phyloP scores from a whole-genome alignment of 345 rosid genomes.

The Ceriops decandra region DNA sequence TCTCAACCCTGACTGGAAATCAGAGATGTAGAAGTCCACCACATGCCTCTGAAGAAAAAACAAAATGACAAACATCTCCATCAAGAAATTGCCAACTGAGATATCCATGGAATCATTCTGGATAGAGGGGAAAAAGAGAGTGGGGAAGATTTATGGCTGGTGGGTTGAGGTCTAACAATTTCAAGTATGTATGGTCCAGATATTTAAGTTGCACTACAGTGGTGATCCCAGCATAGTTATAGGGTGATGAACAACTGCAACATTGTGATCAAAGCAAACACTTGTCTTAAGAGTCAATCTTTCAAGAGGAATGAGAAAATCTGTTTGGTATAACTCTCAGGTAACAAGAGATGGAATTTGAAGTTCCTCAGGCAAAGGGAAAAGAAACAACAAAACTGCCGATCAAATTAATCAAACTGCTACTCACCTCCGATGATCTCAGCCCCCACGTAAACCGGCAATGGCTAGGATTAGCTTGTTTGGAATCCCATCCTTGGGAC shows the following conservation, averaged over 20 bases:
- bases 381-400: background rate
- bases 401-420: background rate
- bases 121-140: background rate
- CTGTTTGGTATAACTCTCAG: background rate
- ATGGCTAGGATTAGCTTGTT: constrained; percentile 76
- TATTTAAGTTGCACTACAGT: too few relatives aligned
- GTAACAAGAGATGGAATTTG: background rate
- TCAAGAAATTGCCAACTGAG: background rate
- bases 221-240: too few relatives aligned
- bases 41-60: constrained; percentile 60
- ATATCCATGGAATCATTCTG: background rate
- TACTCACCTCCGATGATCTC: constrained; percentile 70
- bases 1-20: constrained; percentile 87
- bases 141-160: too few relatives aligned
- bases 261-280: too few relatives aligned
- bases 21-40: constrained; percentile 95
- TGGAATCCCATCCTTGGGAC: constrained; percentile 89
- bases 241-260: too few relatives aligned
- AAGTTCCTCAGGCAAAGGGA: background rate
- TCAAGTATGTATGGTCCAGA: too few relatives aligned
- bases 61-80: background rate
- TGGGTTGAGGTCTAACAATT: too few relatives aligned
- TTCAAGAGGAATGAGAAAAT: background rate
- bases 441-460: constrained; percentile 82
- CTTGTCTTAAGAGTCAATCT: background rate